A percentile compares a stretch with the other conserved stretches of the same genome.
phyloP scores from a whole-genome alignment of 148 eudicot genomes.

The Amaranthus palmeri region DNA sequence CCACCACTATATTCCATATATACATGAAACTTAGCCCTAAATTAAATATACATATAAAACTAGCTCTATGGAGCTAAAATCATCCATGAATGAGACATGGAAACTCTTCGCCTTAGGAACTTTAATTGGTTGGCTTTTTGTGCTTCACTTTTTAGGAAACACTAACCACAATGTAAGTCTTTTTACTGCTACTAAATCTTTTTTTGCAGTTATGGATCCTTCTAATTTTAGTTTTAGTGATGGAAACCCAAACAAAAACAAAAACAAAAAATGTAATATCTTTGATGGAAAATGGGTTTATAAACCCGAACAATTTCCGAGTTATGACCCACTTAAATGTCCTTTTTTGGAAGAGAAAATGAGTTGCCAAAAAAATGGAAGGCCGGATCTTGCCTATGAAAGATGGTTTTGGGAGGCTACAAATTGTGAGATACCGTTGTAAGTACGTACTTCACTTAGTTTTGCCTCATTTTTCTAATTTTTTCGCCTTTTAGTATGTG shows the following conservation, averaged over 20 bases:
- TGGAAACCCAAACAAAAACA: not conserved
- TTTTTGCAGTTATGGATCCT: not conserved
- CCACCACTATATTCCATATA: too few species aligned
- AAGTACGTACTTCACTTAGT: not conserved
- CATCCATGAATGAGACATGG: slow-evolving; percentile 5
- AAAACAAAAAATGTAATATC: slow-evolving; percentile 26
- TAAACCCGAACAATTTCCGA: slow-evolving; percentile 26
- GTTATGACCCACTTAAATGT: slow-evolving; percentile 26
- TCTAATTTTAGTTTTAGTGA: not conserved
- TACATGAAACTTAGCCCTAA: too few species aligned
- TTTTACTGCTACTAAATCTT: not conserved
- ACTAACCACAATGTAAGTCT: not conserved
- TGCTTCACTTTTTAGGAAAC: not conserved
- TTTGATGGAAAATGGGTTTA: slow-evolving; percentile 52
- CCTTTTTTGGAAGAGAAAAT: slow-evolving; percentile 49
- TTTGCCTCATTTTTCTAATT: too few species aligned
- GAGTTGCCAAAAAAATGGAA: slow-evolving; percentile 50
- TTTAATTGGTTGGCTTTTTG: not conserved
- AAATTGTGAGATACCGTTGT: slow-evolving; percentile 46
- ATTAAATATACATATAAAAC: too few species aligned
- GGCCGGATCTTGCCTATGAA: slow-evolving; percentile 42
- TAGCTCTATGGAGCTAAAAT: not conserved
- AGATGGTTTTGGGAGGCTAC: slow-evolving; percentile 51
- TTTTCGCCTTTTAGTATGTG: too few species aligned
- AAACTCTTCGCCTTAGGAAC: not conserved